phyloP scores from a whole-genome alignment of 352 stramenopile genomes.

The Peronospora belbahrii region DNA sequence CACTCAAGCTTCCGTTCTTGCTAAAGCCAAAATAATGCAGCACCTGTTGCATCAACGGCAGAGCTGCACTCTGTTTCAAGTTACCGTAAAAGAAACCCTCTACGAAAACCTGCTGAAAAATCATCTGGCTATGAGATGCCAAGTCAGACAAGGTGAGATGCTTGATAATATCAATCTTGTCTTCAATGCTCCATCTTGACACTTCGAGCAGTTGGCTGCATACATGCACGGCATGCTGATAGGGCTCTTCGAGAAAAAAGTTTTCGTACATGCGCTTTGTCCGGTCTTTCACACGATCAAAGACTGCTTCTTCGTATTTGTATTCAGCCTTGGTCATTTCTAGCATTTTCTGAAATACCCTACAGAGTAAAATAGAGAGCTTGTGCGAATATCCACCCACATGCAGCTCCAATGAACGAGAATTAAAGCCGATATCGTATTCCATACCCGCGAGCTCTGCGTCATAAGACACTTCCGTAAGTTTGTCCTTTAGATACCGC shows the following conservation, averaged over 20 bases:
- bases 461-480: slow-evolving; percentile 78
- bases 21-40: slow-evolving; percentile 34
- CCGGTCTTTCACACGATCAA: slow-evolving; percentile 81
- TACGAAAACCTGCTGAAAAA: slow-evolving; percentile 70
- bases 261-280: slow-evolving; percentile 81
- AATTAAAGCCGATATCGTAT: slow-evolving; percentile 62
- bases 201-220: slow-evolving; percentile 69
- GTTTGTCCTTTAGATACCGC: slow-evolving; percentile 72
- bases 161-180: slow-evolving; percentile 75
- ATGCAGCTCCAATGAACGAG: slow-evolving; percentile 66
- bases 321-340: slow-evolving; percentile 44
- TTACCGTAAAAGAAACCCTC: slow-evolving; percentile 76
- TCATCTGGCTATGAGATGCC: slow-evolving; percentile 32
- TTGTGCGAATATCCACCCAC: slow-evolving; percentile 89
- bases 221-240: slow-evolving; percentile 86
- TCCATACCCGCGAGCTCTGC: slow-evolving; percentile 71
- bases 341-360: slow-evolving; percentile 52
- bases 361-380: slow-evolving; percentile 66
- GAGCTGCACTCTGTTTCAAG: slow-evolving; percentile 22
- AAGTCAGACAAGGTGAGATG: slow-evolving; percentile 49
- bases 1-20: slow-evolving; percentile 1
- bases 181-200: slow-evolving; percentile 71
- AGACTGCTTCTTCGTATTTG: slow-evolving; percentile 52
- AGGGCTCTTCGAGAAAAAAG: slow-evolving; percentile 85
- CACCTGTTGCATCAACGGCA: slow-evolving; percentile 38